Evolutionary conservation across 2,329 filamentous ascomycete genomes (phyloP).

Genomic region (Stagonosporopsis vannaccii): DNA sequence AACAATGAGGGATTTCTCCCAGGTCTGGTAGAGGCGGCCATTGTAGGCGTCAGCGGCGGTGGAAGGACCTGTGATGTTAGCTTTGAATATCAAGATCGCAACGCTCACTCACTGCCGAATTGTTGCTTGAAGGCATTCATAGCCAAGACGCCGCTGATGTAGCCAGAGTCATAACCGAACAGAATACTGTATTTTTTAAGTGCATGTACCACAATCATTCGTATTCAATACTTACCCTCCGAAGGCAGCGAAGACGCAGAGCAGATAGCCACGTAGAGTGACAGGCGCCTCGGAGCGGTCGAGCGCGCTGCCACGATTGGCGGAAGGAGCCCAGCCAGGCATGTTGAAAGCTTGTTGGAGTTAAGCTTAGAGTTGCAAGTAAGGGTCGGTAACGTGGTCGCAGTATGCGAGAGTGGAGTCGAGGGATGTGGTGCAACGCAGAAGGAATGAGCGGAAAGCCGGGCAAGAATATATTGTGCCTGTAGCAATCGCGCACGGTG

Average conservation of each 20-base stretch:
- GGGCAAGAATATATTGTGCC: slow-evolving; percentile 2
- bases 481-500: slow-evolving; percentile 5
- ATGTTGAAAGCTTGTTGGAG: slow-evolving; percentile 25
- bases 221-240: slow-evolving; percentile 52
- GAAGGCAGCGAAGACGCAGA: slow-evolving; percentile 59
- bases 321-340: slow-evolving; percentile 35
- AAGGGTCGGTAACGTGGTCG: slow-evolving; percentile 12
- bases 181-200: slow-evolving; percentile 56
- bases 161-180: slow-evolving; percentile 81
- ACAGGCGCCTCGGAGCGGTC: slow-evolving; percentile 61
- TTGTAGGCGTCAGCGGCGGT: slow-evolving; percentile 49
- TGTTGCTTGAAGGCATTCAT: slow-evolving; percentile 49
- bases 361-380: slow-evolving; percentile 16
- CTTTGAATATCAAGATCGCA: background rate
- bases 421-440: slow-evolving; percentile 4
- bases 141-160: slow-evolving; percentile 71
- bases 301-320: slow-evolving; percentile 50
- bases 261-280: slow-evolving; percentile 54
- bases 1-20: slow-evolving; percentile 75
- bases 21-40: slow-evolving; percentile 44
- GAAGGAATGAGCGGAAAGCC: slow-evolving; percentile 7
- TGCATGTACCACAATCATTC: background rate
- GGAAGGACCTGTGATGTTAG: slow-evolving; percentile 63
- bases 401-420: slow-evolving; percentile 4
- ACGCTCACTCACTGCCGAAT: slow-evolving; percentile 49